Conservation (phyloP, 352 stramenopile species). For the Pythium rishiriense region DNA sequence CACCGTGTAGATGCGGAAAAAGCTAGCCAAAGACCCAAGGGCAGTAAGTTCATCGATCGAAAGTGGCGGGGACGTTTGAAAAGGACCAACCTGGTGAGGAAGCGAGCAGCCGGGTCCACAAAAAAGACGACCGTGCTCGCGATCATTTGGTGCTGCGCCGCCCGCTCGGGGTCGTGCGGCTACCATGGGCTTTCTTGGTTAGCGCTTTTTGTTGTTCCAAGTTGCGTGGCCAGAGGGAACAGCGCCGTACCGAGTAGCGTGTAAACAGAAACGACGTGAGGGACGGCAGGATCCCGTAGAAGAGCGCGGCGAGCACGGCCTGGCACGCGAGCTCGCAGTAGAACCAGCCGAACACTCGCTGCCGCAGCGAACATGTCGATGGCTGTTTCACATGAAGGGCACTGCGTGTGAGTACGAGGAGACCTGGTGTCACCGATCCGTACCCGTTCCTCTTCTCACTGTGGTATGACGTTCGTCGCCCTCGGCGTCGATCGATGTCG, state of each 20-base stretch:
- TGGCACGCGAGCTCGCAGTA: constrained; percentile 57
- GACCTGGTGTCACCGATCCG: too few species aligned
- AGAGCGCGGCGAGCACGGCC: constrained; percentile 53
- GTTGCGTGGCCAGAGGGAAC: too few species aligned
- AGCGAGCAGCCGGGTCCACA: constrained; percentile 46
- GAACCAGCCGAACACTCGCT: constrained; percentile 29
- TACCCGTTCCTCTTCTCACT: too few species aligned
- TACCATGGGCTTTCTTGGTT: too few species aligned
- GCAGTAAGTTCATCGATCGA: too few species aligned
- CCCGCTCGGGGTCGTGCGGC: constrained; percentile 31
- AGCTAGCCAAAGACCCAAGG: constrained; percentile 28
- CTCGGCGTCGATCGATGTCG: constrained; percentile 20
- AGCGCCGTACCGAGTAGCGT: constrained; percentile 53
- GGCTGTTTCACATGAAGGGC: constrained; percentile 2
- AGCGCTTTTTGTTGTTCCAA: too few species aligned
- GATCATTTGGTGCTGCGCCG: constrained; percentile 49
- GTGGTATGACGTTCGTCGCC: too few species aligned
- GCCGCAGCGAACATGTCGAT: constrained; percentile 27
- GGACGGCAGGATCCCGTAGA: constrained; percentile 61
- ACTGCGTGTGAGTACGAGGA: background rate
- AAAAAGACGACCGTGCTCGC: constrained; percentile 51
- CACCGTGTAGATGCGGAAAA: constrained; percentile 51
- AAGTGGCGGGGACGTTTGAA: too few species aligned
- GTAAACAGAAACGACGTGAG: constrained; percentile 68
- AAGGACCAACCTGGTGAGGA: constrained; percentile 40